Evolutionary conservation across 352 stramenopile genomes (phyloP).

Genomic region (Globisporangium cederbergense): DNA sequence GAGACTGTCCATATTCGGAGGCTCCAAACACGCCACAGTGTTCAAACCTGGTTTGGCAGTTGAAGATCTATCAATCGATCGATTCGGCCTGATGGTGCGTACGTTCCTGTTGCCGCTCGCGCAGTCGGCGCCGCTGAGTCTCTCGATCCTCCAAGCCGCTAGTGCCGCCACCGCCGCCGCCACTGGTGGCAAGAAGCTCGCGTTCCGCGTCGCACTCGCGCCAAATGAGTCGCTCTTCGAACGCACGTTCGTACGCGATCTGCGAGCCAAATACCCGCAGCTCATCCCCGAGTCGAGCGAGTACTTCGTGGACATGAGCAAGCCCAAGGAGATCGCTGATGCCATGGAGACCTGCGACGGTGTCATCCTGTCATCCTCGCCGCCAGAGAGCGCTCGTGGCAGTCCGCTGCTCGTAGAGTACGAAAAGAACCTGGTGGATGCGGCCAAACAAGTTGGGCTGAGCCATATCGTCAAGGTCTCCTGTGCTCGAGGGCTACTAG

Average conservation of each 20-base stretch:
- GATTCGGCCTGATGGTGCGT: not conserved
- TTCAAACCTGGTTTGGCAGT: not conserved
- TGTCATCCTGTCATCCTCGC: constrained; percentile 33
- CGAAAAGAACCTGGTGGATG: constrained; percentile 22
- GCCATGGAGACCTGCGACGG: constrained; percentile 44
- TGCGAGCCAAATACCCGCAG: constrained; percentile 23
- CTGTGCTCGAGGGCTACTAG: constrained; percentile 38
- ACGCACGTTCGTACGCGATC: constrained; percentile 17
- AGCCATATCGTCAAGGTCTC: constrained; percentile 52
- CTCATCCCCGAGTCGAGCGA: constrained; percentile 29
- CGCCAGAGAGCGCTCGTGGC: constrained; percentile 11
- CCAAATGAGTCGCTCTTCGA: constrained; percentile 8
- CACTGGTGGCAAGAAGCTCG: not conserved
- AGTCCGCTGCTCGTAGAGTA: constrained; percentile 6
- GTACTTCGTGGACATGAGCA: constrained; percentile 39
- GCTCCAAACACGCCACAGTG: too few relatives aligned
- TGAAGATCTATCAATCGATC: not conserved
- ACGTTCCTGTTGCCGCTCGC: constrained; percentile 40
- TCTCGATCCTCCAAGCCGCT: constrained; percentile 14
- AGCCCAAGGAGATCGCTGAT: constrained; percentile 34
- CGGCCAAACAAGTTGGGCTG: constrained; percentile 15
- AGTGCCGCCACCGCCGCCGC: not conserved
- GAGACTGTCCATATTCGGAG: too few relatives aligned
- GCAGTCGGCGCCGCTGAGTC: constrained; percentile 22
- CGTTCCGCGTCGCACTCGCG: constrained; percentile 23